A percentile compares a stretch with the other conserved stretches of the same genome.
These are phyloP conservation scores for Nemania sp. DNA, from an alignment of 2,329 filamentous ascomycete species.

Conservation along the genomic window DNA sequence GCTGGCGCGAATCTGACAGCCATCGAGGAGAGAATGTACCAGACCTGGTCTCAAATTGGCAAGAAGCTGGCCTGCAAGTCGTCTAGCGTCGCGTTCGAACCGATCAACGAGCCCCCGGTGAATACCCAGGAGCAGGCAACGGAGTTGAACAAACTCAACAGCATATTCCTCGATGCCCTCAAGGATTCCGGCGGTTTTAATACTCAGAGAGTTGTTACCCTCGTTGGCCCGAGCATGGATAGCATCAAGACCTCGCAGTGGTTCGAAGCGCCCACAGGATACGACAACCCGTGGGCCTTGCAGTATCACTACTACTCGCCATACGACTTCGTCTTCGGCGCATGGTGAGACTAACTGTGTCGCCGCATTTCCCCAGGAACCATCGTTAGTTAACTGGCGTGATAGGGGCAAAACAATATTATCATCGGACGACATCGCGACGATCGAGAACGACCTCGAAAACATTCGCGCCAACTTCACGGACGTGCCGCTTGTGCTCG, in stretches of 20 bases:
- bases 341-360: constrained; percentile 41
- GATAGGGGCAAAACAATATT: constrained; percentile 63
- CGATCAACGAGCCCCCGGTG: constrained; percentile 63
- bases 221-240: constrained; percentile 58
- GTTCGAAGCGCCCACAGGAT: constrained; percentile 55
- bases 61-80: constrained; percentile 59
- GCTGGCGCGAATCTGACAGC: constrained; percentile 51
- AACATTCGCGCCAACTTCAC: constrained; percentile 59
- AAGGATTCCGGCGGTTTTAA: constrained; percentile 61
- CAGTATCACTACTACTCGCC: constrained; percentile 67
- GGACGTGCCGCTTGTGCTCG: constrained; percentile 58
- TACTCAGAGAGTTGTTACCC: constrained; percentile 57
- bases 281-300: constrained; percentile 61
- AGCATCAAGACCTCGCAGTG: constrained; percentile 57
- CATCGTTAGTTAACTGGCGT: neutral
- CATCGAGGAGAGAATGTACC: constrained; percentile 61
- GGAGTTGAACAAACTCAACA: constrained; percentile 59
- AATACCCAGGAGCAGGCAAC: constrained; percentile 54
- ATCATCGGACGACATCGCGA: constrained; percentile 55
- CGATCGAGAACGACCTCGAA: constrained; percentile 54
- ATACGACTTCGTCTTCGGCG: constrained; percentile 53
- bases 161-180: constrained; percentile 59
- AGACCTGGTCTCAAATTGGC: constrained; percentile 62
- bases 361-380: neutral
- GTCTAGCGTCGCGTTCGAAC: constrained; percentile 58